These are phyloP conservation scores for Pythium phragmitis DNA, from an alignment of 352 stramenopile genomes.

Conservation along the genomic window DNA sequence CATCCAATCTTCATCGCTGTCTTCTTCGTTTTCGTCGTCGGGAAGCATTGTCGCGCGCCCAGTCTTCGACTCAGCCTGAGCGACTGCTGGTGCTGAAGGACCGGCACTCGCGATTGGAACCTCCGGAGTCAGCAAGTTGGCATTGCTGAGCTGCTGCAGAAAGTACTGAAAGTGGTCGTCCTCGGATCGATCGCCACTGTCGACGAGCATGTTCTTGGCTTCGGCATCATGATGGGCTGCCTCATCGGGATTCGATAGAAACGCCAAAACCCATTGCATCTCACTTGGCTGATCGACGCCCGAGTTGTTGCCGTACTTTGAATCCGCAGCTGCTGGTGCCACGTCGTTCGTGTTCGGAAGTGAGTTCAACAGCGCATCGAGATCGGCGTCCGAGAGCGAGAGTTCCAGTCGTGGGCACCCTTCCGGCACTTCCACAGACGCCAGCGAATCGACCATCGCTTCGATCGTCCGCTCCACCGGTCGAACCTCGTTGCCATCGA, in stretches of 20 bases:
- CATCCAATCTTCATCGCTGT: conserved; percentile 18
- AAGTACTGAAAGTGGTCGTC: conserved; percentile 80
- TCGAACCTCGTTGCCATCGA: conserved; percentile 7
- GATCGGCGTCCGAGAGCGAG: conserved; percentile 51
- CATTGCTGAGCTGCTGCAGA: conserved; percentile 51
- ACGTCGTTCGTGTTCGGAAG: conserved; percentile 19
- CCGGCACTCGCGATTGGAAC: background rate
- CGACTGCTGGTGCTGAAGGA: background rate
- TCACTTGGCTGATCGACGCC: conserved; percentile 20
- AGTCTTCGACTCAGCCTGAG: background rate
- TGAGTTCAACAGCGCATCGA: conserved; percentile 53
- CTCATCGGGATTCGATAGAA: conserved; percentile 52
- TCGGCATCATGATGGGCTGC: conserved; percentile 47
- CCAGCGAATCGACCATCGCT: background rate
- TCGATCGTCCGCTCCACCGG: conserved; percentile 1
- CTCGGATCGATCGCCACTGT: conserved; percentile 33
- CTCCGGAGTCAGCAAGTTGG: conserved; percentile 40
- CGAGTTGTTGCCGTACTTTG: conserved; percentile 12
- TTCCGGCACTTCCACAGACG: conserved; percentile 7
- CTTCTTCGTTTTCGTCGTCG: conserved; percentile 9
- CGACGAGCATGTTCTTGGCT: conserved; percentile 51
- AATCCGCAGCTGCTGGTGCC: conserved; percentile 1
- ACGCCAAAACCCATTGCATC: conserved; percentile 76
- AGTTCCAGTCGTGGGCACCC: conserved; percentile 47
- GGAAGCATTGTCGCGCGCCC: background rate